Percentiles rank a stretch among this genome's conserved stretches.
phyloP scores from a whole-genome alignment of 192 early-diverging fungal genomes.

The Anaeromyces robustus region DNA sequence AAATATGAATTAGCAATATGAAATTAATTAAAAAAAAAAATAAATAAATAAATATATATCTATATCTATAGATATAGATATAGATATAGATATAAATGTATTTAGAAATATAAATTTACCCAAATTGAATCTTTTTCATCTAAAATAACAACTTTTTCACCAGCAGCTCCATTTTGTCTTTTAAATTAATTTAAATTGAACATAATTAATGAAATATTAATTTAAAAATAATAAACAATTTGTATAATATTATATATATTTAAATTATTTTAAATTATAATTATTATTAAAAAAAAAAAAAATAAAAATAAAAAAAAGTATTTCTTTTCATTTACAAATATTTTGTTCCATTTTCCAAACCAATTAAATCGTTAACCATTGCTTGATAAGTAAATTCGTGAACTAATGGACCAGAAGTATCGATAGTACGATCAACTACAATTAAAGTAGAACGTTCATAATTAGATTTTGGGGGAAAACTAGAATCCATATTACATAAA shows the following conservation, averaged over 20 bases:
- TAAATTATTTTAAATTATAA: no score
- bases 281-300: neutral
- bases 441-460: constrained; percentile 55
- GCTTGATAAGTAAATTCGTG: constrained; percentile 99
- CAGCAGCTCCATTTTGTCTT: constrained; percentile 10
- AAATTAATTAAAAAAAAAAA: no score
- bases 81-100: no score
- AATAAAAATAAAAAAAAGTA: neutral
- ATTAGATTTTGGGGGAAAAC: constrained; percentile 28
- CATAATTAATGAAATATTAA: no score
- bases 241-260: no score
- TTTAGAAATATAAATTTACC: no score
- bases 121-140: constrained; percentile 69
- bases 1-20: no score
- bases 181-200: no score
- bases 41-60: no score
- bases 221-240: no score
- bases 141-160: constrained; percentile 29
- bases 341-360: constrained; percentile 38
- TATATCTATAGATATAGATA: no score
- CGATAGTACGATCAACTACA: constrained; percentile 80
- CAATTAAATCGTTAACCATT: constrained; percentile 85
- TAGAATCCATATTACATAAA: constrained; percentile 45
- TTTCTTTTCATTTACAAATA: constrained; percentile 34
- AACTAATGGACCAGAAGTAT: constrained; percentile 74